phyloP scores from a whole-genome alignment of 2,329 filamentous ascomycete genomes.

The Aspergillus intermedius region DNA sequence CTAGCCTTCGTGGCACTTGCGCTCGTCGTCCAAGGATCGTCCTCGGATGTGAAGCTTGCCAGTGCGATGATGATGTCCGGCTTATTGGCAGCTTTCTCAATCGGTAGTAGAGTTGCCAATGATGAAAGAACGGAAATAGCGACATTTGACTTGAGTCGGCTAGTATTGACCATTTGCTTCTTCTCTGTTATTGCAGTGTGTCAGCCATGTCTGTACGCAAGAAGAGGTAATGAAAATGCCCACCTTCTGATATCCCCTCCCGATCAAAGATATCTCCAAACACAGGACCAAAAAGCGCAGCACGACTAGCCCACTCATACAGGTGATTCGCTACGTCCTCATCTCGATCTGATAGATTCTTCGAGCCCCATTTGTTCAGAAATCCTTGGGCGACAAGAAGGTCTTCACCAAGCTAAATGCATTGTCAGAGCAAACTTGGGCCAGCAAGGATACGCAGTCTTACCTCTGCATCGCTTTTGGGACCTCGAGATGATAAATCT shows the following conservation, averaged over 20 bases:
- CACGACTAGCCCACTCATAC: conserved; percentile 25
- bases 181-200: conserved; percentile 11
- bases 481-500: conserved; percentile 20
- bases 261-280: conserved; percentile 20
- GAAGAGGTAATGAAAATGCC: neutral
- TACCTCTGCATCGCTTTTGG: conserved; percentile 17
- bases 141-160: conserved; percentile 20
- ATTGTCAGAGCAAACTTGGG: conserved; percentile 1
- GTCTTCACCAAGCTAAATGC: conserved; percentile 24
- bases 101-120: conserved; percentile 13
- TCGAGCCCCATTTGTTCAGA: conserved; percentile 13
- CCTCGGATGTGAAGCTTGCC: conserved; percentile 25
- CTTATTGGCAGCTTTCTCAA: conserved; percentile 14
- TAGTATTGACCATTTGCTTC: conserved; percentile 16
- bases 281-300: conserved; percentile 26
- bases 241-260: conserved; percentile 17
- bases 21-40: conserved; percentile 32
- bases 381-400: conserved; percentile 23
- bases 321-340: conserved; percentile 19
- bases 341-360: conserved; percentile 16
- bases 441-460: neutral
- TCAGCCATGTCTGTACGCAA: neutral
- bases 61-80: conserved; percentile 25
- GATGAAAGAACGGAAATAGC: conserved; percentile 23
- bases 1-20: conserved; percentile 14